Base-by-base conservation (phyloP, 305 asterid genomes). In the Euphrasia arctica region DNA sequence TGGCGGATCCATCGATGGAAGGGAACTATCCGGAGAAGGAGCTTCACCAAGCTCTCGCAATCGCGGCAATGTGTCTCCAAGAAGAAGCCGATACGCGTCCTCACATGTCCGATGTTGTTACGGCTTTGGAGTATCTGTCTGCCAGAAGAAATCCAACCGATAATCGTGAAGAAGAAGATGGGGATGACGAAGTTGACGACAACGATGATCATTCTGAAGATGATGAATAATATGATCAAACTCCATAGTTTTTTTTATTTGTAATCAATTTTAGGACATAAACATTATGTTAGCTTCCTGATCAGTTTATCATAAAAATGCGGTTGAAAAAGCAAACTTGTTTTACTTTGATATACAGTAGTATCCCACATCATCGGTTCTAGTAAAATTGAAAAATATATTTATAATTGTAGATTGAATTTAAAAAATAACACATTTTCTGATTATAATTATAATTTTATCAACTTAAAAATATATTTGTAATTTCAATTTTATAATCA, bases 41-140 rank as follows among this genome's bases (percentile, higher is more conserved):
- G 4, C 63, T 82, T 15, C 63, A 62, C 34, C 85, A 82, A 66
- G 83, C 88, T n/a, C 77, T 79, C 1, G 88, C 85, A 0, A 70
- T 79, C 4, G 85, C 83, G 0, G 88, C 88, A 10, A 79, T 79
- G 88, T 82, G 88, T 51, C 80, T 82, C 0, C 84, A 80, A 34
- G 88, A 80, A 64, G 88, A 82, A 41, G 81, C 78, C 31, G 36
- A 67, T 11, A 70, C 74, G 7, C 73, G 85, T 22, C 88, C 88
- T 28, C 50, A 55, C 1, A 82, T 82, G 39, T 43, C 75, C 0
- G 88, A 82, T 12, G 88, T 82, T 3, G 81, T 82, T 0, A 77
- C 74, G 13, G 88, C 88, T 6, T 59, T 82, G 58, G 79, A 79
- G 15, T 82, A 54, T 71, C 63, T 82, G 5, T 65, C 69, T 0